Percentiles rank a stretch among this genome's conserved stretches.
phyloP scores from a whole-genome alignment of 768 basidiomycete species.

The Sporobolomyces roseus region DNA sequence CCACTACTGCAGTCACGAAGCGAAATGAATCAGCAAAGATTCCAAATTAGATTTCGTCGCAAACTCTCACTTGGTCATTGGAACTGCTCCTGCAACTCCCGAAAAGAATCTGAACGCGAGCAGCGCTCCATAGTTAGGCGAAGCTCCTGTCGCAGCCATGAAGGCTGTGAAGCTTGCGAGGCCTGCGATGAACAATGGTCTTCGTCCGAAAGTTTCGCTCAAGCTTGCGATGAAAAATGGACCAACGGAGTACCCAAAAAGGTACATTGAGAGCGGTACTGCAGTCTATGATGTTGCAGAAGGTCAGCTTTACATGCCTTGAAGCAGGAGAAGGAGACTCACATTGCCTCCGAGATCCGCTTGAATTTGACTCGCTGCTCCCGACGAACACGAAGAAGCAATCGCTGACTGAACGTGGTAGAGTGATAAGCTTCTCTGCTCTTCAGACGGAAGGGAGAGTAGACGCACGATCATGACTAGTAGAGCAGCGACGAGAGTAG shows the following conservation, averaged over 20 bases:
- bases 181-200: slow-evolving; percentile 20
- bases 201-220: slow-evolving; percentile 18
- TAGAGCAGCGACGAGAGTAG: slow-evolving; percentile 19
- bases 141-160: slow-evolving; percentile 14
- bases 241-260: slow-evolving; percentile 25
- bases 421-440: not conserved
- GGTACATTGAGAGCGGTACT: slow-evolving; percentile 18
- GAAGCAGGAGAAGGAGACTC: not conserved
- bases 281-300: not conserved
- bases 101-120: slow-evolving; percentile 28
- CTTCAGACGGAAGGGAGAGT: too few relatives aligned
- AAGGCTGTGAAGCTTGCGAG: slow-evolving; percentile 17
- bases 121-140: slow-evolving; percentile 8
- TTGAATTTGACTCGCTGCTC: slow-evolving; percentile 16
- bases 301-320: not conserved
- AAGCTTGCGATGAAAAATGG: slow-evolving; percentile 16
- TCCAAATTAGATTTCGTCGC: not conserved
- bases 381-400: slow-evolving; percentile 14
- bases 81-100: slow-evolving; percentile 18
- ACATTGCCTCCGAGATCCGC: slow-evolving; percentile 16
- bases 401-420: slow-evolving; percentile 7
- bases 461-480: slow-evolving; percentile 22
- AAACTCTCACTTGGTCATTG: slow-evolving; percentile 31
- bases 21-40: not conserved
- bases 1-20: slow-evolving; percentile 8